Base-by-base conservation (phyloP, 2,329 filamentous ascomycete species). In the Septoria linicola region DNA sequence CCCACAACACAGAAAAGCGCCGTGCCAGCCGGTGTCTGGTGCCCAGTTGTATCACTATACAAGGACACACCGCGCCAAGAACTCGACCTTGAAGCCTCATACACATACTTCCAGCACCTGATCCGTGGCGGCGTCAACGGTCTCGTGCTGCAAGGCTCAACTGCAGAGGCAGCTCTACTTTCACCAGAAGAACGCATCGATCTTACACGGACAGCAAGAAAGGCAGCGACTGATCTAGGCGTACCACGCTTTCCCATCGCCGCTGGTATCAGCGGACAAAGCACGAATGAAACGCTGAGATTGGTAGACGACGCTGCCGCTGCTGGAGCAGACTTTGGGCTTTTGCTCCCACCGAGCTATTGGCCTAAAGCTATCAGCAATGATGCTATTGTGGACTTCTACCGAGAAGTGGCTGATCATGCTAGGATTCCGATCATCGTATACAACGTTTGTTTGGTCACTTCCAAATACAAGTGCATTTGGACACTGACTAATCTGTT, bases 31-130 rank as follows among this genome's bases (percentile, higher is more conserved):
- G 75, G 75, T 11, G 70, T 77, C 17, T 77, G 75, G 59, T 74
- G 72, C 23, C 75, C 76, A 0, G 73, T 77, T 2, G 66, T 77
- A 20, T 76, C 75, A 0, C 59, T 77, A 2, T 78, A 76, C 64
- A 71, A 74, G 46, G 58, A 69, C 40, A 69, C 68, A 8, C 54
- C 68, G 0, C 48, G 62, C 2, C 75, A 78, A 53, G 64, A 70
- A 23, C 66, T 77, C 20, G 72, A 78, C 54, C 66, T 70, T 40
- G 71, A 73, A 36, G 73, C 74, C 11, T 75, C 74, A 58, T 70
- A 73, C 59, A 71, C 67, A 35, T 72, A 74, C 51, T 74, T 70
- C 45, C 65, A 67, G 30, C 63, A 71, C 48, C 59, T 78, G 2
- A 69, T 76, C 25, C 68, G 67, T 31, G 69, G 70, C 2, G 76